Evolutionary conservation across 495 filamentous ascomycete species (phyloP), one percentile per base, ranked within the genome.

Genomic region (Aspergillus carlsbadensis): DNA sequence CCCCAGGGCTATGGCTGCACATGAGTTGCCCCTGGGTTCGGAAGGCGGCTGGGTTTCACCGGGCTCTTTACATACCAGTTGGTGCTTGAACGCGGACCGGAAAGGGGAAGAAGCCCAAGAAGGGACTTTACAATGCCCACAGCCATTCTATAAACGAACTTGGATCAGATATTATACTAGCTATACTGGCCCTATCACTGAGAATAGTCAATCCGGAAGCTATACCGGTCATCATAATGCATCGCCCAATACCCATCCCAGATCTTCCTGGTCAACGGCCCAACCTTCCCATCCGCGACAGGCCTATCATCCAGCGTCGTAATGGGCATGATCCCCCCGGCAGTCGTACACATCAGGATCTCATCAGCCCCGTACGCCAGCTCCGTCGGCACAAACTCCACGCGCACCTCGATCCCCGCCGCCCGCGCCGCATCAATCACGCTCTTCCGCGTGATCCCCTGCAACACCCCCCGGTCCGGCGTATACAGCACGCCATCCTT

Each of bases 221-320:
- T 70, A 52, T 65, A 71, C 8, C 18, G 46, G n/a, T 52, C 36
- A 46, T 71, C 65, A 54, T 68, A 73, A 52, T 73, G 70, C 57
- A 73, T 67, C 17, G 56, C 65, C 72, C 72, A 75, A 51, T 75
- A 75, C 4, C 44, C 56, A 59, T 75, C 71, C 72, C 72, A 74
- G 48, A 75, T 74, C 55, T 54, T 59, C 62, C 67, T 72, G 52
- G 72, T 75, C 14, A 74, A 41, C 5, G 68, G 65, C 0, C 72
- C 71, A 42, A 75, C 34, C 59, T 68, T 54, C 5, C 72, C 72
- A 37, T 61, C 66, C 15, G 61, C 67, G 3, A 75, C 64, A 0
- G 70, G 63, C 15, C 62, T 48, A 3, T 66, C 72, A 58, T 75
- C 72, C 18, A 75, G 59, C 7, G 11, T 45, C 10, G 71, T 73